phyloP scores from a whole-genome alignment of 139 green algal genomes.

The Chlamydomonas applanata region DNA sequence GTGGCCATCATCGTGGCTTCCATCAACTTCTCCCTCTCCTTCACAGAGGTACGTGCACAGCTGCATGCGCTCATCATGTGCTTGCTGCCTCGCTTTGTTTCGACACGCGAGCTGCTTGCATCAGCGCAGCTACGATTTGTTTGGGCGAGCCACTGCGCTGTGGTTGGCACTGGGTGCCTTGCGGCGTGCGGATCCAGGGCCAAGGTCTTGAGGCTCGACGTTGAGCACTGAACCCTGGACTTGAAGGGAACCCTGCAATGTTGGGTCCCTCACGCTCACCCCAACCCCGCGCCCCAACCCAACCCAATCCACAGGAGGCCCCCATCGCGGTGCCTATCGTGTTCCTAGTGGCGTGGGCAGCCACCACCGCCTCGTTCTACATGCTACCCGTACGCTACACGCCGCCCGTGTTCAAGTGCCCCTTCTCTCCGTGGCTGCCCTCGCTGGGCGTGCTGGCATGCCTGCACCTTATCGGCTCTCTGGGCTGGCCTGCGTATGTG shows the following conservation, averaged over 20 bases:
- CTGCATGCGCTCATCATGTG: too few species aligned
- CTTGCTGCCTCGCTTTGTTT: too few species aligned
- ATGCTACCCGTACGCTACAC: slow-evolving; percentile 38
- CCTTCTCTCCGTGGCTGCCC: slow-evolving; percentile 61
- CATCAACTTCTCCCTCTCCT: slow-evolving; percentile 23
- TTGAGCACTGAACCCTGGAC: too few species aligned
- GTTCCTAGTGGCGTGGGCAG: slow-evolving; percentile 33
- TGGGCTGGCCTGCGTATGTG: slow-evolving; percentile 76
- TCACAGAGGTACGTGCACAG: slow-evolving; percentile 1
- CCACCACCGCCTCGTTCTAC: slow-evolving; percentile 26
- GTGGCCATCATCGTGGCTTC: slow-evolving; percentile 21
- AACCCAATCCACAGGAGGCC: slow-evolving; percentile 5
- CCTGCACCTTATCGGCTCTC: slow-evolving; percentile 70
- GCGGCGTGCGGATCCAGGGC: too few species aligned
- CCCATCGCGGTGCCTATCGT: background rate
- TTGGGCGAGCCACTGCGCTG: too few species aligned
- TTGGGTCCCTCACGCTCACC: too few species aligned
- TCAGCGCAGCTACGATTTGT: too few species aligned
- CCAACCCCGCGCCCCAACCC: too few species aligned
- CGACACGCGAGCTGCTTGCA: too few species aligned
- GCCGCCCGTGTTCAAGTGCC: slow-evolving; percentile 57
- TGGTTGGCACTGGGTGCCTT: too few species aligned
- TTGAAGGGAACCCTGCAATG: too few species aligned
- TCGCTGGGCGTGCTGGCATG: slow-evolving; percentile 65
- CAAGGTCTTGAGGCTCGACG: too few species aligned